Evolutionary conservation across 768 basidiomycete species (phyloP).

Genomic region (Daedaleopsis sinensis): DNA sequence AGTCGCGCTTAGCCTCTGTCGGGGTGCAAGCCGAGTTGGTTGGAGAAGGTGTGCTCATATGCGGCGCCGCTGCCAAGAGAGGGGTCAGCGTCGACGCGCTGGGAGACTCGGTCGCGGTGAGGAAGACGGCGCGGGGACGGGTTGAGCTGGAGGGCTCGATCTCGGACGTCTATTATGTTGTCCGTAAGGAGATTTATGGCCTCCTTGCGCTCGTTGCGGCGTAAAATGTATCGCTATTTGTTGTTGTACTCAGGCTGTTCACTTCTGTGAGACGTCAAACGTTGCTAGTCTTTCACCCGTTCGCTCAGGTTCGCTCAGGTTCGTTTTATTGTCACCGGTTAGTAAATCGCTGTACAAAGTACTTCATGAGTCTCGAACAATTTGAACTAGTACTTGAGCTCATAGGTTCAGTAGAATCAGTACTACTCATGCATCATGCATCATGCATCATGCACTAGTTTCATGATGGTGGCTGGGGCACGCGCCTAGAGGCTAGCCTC

Average conservation of each 20-base stretch:
- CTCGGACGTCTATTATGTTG: slow-evolving; percentile 86
- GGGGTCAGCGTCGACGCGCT: slow-evolving; percentile 44
- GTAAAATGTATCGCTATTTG: slow-evolving; percentile 21
- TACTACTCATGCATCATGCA: too few species aligned
- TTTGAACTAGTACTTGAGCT: too few species aligned
- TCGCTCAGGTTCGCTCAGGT: too few species aligned
- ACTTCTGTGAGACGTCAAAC: too few species aligned
- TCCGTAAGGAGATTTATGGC: slow-evolving; percentile 87
- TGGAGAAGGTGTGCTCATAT: slow-evolving; percentile 96
- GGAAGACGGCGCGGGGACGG: slow-evolving; percentile 82
- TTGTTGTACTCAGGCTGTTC: slow-evolving; percentile 10
- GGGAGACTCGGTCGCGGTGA: slow-evolving; percentile 80
- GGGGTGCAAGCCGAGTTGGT: slow-evolving; percentile 91
- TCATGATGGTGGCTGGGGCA: too few species aligned
- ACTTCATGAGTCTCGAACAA: too few species aligned
- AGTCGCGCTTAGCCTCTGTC: slow-evolving; percentile 71
- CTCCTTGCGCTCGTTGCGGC: slow-evolving; percentile 89
- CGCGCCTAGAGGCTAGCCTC: too few species aligned
- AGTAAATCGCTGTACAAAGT: too few species aligned
- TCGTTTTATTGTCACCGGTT: too few species aligned
- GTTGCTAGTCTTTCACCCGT: too few species aligned
- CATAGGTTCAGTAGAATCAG: too few species aligned
- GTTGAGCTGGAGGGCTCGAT: slow-evolving; percentile 90
- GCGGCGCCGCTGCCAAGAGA: slow-evolving; percentile 62
- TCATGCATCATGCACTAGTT: too few species aligned